Percentiles rank a stretch among this genome's conserved stretches.
phyloP scores from a whole-genome alignment of 352 stramenopile genomes.

The Phytophthora gonapodyides region DNA sequence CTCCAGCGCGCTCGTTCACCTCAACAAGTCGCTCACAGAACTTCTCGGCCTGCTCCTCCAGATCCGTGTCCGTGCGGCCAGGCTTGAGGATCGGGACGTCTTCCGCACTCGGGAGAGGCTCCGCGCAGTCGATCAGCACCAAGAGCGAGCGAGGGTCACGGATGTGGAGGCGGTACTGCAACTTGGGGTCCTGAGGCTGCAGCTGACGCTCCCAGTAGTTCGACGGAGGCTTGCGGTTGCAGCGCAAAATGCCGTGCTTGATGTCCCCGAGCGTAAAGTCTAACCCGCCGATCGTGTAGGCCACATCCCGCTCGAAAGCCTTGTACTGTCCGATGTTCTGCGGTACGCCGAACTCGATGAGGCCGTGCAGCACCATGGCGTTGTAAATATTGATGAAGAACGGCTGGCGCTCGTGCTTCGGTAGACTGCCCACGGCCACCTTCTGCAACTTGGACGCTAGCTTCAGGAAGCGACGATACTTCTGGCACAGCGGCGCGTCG shows the following conservation, averaged over 20 bases:
- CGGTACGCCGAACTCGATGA: constrained; percentile 86
- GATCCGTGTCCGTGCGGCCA: constrained; percentile 81
- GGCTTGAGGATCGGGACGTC: constrained; percentile 83
- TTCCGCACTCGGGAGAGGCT: constrained; percentile 58
- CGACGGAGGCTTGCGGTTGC: constrained; percentile 86
- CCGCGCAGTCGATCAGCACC: constrained; percentile 78
- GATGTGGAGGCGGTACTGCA: constrained; percentile 87
- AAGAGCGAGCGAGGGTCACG: constrained; percentile 83
- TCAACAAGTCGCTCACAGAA: constrained; percentile 73
- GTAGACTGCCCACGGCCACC: constrained; percentile 69
- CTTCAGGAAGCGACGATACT: constrained; percentile 83
- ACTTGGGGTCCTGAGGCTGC: constrained; percentile 78
- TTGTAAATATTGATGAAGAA: constrained; percentile 94
- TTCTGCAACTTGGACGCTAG: constrained; percentile 64
- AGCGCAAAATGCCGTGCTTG: constrained; percentile 87
- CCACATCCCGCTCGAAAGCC: constrained; percentile 82
- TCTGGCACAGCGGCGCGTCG: constrained; percentile 53
- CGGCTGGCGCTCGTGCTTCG: constrained; percentile 83
- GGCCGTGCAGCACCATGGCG: constrained; percentile 84
- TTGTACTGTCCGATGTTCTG: constrained; percentile 86
- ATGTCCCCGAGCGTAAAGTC: constrained; percentile 86
- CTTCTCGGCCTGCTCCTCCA: constrained; percentile 83
- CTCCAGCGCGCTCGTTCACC: constrained; percentile 54
- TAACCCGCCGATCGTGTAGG: constrained; percentile 75
- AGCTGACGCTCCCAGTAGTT: constrained; percentile 90